Percentiles rank a stretch among this genome's conserved stretches.
These are phyloP conservation scores for Curvularia eragrostidis DNA, from an alignment of 2,329 filamentous ascomycete species.

Conservation along the genomic window DNA sequence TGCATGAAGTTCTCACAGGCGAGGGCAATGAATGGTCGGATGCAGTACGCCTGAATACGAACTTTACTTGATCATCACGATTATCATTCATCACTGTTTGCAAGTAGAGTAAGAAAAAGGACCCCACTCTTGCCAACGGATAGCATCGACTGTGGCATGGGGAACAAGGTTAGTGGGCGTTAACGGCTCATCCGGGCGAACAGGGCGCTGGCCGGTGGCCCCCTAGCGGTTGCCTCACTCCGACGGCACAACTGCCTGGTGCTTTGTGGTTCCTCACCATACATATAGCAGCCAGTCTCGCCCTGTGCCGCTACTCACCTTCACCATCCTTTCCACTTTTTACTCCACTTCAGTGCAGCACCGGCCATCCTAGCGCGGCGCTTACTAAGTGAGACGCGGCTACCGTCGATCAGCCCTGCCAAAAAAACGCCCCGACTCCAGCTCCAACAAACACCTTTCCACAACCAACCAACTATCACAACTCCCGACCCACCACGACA, in stretches of 20 bases:
- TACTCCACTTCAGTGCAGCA: slow-evolving; percentile 34
- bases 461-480: slow-evolving; percentile 27
- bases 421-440: slow-evolving; percentile 36
- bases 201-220: slow-evolving; percentile 16
- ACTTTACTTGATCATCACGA: not conserved
- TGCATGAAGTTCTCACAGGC: slow-evolving; percentile 9
- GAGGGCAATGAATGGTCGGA: slow-evolving; percentile 16
- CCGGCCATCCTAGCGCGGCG: slow-evolving; percentile 34
- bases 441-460: slow-evolving; percentile 33
- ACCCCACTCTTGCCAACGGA: not conserved
- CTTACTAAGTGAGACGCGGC: slow-evolving; percentile 40
- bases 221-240: slow-evolving; percentile 29
- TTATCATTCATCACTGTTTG: not conserved
- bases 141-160: not conserved
- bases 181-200: slow-evolving; percentile 18
- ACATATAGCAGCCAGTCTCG: slow-evolving; percentile 12
- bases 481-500: slow-evolving; percentile 39
- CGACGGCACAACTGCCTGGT: slow-evolving; percentile 11
- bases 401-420: slow-evolving; percentile 42
- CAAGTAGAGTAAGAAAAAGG: not conserved
- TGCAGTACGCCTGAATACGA: slow-evolving; percentile 10
- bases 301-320: slow-evolving; percentile 6
- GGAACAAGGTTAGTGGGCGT: slow-evolving; percentile 15
- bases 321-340: slow-evolving; percentile 11
- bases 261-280: slow-evolving; percentile 9